A percentile compares a stretch with the other conserved stretches of the same genome.
phyloP scores from a whole-genome alignment of 805 yeast species.

The Hanseniaspora thailandica region DNA sequence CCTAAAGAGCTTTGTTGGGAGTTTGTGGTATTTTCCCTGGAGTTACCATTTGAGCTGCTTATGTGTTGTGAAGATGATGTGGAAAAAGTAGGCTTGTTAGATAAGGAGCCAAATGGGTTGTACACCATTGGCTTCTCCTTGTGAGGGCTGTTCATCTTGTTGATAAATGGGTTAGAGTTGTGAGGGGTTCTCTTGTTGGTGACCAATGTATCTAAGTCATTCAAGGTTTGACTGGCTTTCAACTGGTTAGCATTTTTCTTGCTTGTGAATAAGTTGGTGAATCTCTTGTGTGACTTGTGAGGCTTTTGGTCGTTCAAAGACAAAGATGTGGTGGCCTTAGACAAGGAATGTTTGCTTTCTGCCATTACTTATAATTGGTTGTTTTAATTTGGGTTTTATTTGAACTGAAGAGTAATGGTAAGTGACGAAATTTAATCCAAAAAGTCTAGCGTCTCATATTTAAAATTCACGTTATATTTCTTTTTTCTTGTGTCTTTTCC shows the following conservation, averaged over 20 bases:
- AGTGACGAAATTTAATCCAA: too few species aligned
- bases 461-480: too few species aligned
- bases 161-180: constrained; percentile 13
- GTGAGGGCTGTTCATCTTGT: background rate
- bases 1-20: constrained; percentile 17
- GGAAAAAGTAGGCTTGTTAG: constrained; percentile 4
- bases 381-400: background rate
- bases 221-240: constrained; percentile 38
- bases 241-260: constrained; percentile 31
- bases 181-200: background rate
- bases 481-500: too few species aligned
- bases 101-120: constrained; percentile 11
- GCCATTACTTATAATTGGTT: background rate
- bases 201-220: background rate
- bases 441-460: too few species aligned
- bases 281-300: background rate
- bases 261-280: background rate
- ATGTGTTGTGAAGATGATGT: background rate
- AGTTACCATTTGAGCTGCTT: background rate
- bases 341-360: background rate
- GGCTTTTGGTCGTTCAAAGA: background rate
- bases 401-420: too few species aligned
- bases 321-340: background rate
- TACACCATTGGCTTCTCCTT: constrained; percentile 2
- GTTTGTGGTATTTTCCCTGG: background rate